Evolutionary conservation across 1,139 yeast genomes (phyloP).

Genomic region (Candida pseudoviswanathii): DNA sequence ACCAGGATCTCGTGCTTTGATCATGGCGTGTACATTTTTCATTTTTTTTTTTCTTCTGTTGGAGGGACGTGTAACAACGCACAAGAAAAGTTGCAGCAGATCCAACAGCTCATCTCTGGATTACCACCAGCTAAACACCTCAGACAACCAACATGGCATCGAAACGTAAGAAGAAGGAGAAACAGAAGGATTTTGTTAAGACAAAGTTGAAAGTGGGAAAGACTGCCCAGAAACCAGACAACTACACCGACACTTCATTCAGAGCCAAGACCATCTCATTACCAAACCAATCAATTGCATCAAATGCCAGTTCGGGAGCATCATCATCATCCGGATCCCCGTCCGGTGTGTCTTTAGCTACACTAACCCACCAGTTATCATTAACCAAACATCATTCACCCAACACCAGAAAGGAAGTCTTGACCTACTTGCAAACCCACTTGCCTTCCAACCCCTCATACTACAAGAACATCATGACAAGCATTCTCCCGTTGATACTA

Average conservation of each 20-base stretch:
- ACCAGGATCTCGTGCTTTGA: no score
- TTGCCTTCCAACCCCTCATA: slow-evolving; percentile 53
- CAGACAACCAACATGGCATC: slow-evolving; percentile 45
- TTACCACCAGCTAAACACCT: neutral
- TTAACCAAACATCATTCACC: slow-evolving; percentile 79
- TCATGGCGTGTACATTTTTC: neutral
- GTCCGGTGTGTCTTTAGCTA: slow-evolving; percentile 9
- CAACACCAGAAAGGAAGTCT: slow-evolving; percentile 72
- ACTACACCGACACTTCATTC: slow-evolving; percentile 84
- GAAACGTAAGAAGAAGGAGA: slow-evolving; percentile 62
- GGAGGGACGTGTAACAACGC: neutral
- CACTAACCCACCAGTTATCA: slow-evolving; percentile 57
- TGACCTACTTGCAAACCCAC: slow-evolving; percentile 50
- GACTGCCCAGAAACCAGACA: slow-evolving; percentile 65
- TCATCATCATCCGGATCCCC: slow-evolving; percentile 6
- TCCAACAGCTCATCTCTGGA: slow-evolving; percentile 6
- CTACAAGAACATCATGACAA: slow-evolving; percentile 58
- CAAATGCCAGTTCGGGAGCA: slow-evolving; percentile 13
- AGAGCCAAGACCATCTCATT: slow-evolving; percentile 71
- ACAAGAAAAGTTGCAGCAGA: slow-evolving; percentile 2
- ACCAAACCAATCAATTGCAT: slow-evolving; percentile 53
- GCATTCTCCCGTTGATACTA: slow-evolving; percentile 58
- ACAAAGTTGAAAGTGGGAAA: slow-evolving; percentile 90
- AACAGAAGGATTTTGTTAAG: slow-evolving; percentile 75
- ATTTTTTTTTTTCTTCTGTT: neutral